Base-by-base conservation (phyloP, 805 yeast genomes). In the Suhomyces sp. region DNA sequence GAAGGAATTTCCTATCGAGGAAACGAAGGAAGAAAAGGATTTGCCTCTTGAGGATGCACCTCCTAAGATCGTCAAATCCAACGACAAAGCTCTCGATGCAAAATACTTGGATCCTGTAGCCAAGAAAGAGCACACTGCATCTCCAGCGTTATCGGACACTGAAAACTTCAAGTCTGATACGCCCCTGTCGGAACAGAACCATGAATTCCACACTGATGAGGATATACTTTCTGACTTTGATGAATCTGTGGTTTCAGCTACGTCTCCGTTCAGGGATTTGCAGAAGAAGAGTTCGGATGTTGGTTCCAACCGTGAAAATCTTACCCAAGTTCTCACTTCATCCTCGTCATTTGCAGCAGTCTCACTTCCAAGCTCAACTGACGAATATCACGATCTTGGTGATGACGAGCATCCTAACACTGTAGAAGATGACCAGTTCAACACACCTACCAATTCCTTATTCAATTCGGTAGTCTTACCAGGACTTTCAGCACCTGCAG, bases 281-380 rank as follows among this genome's bases (percentile, higher is more conserved):
- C n/a, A n/a, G n/a, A n/a, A n/a, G n/a, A n/a, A n/a, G n/a, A n/a
- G n/a, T n/a, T n/a, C n/a, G n/a, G 10, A 9, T n/a, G 13, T 16
- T 8, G 29, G 17, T 4, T 6, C 20, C 11, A 17, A 24, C 10
- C 34, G 24, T 11, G 33, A 24, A 18, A 35, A 39, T 11, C 34
- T 50, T 28, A 42, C 56, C 20, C 56, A 56, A 17, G 60, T 56
- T 15, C 48, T 51, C 27, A 62, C 68, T 2, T 42, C 60, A 4
- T 44, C 52, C 9, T 57, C 64, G 6, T 63, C 69, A 22, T 64
- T 60, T 51, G 68, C 68, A 12, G 68, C 66, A 4, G 63, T 64
- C 24, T 59, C 66, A 1, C 38, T 56, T 14, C 56, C 56, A 3
- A 51, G 51, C 20, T 47, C 59, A 11, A 32, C 35, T n/a, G 47